These are phyloP conservation scores for Diaporthe helianthi DNA, from an alignment of 2,329 filamentous ascomycete genomes.

Conservation along the genomic window DNA sequence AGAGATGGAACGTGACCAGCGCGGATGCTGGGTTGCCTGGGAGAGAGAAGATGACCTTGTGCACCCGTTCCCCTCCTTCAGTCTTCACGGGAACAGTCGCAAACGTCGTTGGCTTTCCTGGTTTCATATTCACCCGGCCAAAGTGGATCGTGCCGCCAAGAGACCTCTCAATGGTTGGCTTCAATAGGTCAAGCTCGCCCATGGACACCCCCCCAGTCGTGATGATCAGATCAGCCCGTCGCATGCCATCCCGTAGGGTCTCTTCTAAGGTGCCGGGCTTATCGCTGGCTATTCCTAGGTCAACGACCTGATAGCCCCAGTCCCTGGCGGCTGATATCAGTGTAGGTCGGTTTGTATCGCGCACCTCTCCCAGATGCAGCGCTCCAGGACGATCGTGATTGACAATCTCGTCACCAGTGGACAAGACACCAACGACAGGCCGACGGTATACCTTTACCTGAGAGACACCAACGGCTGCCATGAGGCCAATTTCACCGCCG, in stretches of 20 bases:
- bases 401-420: slow-evolving; percentile 94
- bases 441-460: slow-evolving; percentile 76
- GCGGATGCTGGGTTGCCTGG: slow-evolving; percentile 95
- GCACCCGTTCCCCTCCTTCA: slow-evolving; percentile 62
- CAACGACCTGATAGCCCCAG: slow-evolving; percentile 79
- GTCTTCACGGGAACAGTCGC: slow-evolving; percentile 79
- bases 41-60: slow-evolving; percentile 83
- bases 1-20: slow-evolving; percentile 91
- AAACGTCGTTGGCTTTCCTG: slow-evolving; percentile 96
- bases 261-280: slow-evolving; percentile 77
- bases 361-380: slow-evolving; percentile 81
- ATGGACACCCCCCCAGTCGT: slow-evolving; percentile 96
- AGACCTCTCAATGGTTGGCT: slow-evolving; percentile 90
- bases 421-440: slow-evolving; percentile 84
- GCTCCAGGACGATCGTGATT: slow-evolving; percentile 69
- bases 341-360: slow-evolving; percentile 91
- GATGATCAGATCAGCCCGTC: slow-evolving; percentile 80
- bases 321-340: slow-evolving; percentile 78
- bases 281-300: slow-evolving; percentile 86
- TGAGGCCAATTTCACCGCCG: slow-evolving; percentile 88
- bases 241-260: slow-evolving; percentile 76
- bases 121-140: slow-evolving; percentile 96
- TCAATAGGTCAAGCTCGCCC: slow-evolving; percentile 96
- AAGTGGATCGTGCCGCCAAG: slow-evolving; percentile 96
- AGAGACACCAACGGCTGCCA: slow-evolving; percentile 81